Evolutionary conservation across 495 filamentous ascomycete species (phyloP).

Genomic region (Staphylotrichum longicolle): DNA sequence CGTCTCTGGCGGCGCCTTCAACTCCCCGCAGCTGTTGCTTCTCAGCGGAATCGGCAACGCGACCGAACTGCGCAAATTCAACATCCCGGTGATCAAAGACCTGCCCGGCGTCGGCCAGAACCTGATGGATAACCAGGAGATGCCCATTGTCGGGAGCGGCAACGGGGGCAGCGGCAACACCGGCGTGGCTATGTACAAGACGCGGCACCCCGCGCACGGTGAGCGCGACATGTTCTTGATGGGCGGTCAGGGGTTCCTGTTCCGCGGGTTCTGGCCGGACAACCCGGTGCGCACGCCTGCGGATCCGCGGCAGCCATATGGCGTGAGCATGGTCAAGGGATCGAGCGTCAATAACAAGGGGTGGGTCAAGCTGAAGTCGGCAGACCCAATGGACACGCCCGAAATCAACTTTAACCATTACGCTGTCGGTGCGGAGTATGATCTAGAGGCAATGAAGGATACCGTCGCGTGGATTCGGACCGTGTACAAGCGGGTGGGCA

Average conservation of each 20-base stretch:
- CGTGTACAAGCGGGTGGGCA: constrained; percentile 32
- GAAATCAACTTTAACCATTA: constrained; percentile 44
- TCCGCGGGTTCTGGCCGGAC: constrained; percentile 42
- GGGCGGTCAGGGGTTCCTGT: constrained; percentile 39
- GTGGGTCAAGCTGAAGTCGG: constrained; percentile 35
- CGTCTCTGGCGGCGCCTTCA: constrained; percentile 6
- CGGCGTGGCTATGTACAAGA: constrained; percentile 38
- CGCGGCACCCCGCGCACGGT: constrained; percentile 36
- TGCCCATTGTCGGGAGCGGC: constrained; percentile 32
- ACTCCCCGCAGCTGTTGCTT: constrained; percentile 8
- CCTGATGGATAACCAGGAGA: constrained; percentile 15
- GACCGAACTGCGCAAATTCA: constrained; percentile 1
- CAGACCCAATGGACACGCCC: constrained; percentile 37
- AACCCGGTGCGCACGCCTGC: constrained; percentile 32
- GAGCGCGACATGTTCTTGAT: constrained; percentile 43
- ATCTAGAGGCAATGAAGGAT: constrained; percentile 41
- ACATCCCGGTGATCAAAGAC: constrained; percentile 3
- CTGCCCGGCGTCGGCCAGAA: constrained; percentile 7
- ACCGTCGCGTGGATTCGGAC: constrained; percentile 36
- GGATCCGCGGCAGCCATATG: constrained; percentile 32
- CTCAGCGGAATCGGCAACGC: constrained; percentile 12
- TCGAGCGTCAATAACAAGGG: constrained; percentile 35
- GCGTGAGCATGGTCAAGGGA: constrained; percentile 41
- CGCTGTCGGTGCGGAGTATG: constrained; percentile 30
- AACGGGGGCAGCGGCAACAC: constrained; percentile 28